Evolutionary conservation across 2,329 filamentous ascomycete species (phyloP).

Genomic region (Fusarium oxysporum): DNA sequence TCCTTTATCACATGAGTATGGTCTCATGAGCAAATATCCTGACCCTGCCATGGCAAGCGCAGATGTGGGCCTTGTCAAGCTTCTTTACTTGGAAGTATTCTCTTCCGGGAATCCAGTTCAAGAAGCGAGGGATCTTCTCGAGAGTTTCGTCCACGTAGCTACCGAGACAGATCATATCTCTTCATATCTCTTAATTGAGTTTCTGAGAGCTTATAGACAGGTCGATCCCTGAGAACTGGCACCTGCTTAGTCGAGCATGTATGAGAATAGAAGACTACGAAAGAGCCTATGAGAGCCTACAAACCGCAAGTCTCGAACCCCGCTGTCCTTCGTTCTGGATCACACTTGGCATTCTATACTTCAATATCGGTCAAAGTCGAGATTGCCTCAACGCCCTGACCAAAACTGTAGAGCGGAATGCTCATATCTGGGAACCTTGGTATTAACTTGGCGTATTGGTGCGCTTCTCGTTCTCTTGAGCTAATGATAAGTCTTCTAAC

Average conservation of each 20-base stretch:
- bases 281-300: accelerated
- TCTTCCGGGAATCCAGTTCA: neutral
- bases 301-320: accelerated
- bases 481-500: too few relatives aligned
- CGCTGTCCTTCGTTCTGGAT: neutral
- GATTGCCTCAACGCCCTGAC: neutral
- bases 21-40: too few relatives aligned
- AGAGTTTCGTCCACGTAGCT: too few relatives aligned
- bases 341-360: neutral
- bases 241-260: neutral
- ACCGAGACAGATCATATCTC: too few relatives aligned
- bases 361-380: neutral
- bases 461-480: too few relatives aligned
- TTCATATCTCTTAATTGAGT: too few relatives aligned
- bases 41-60: neutral
- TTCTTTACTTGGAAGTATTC: neutral
- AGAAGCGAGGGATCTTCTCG: accelerated
- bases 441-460: too few relatives aligned
- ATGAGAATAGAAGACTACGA: neutral
- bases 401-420: neutral
- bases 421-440: neutral
- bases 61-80: neutral
- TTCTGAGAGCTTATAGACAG: neutral
- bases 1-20: too few relatives aligned
- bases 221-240: neutral